phyloP scores from a whole-genome alignment of 192 early-diverging fungal genomes.

The Coemansia sp. region DNA sequence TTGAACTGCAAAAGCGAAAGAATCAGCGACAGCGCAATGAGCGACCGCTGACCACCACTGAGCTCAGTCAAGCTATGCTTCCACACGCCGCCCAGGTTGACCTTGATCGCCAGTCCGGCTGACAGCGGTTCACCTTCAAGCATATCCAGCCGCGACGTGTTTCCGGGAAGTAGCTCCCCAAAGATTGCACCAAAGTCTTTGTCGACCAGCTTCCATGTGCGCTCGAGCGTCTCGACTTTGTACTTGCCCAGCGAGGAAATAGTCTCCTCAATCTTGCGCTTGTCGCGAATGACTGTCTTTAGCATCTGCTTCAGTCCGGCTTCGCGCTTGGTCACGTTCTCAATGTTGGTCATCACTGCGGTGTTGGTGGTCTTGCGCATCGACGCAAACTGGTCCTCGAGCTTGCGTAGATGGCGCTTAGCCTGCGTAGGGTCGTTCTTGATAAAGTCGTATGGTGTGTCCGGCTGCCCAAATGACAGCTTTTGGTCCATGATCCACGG shows the following conservation, averaged over 20 bases:
- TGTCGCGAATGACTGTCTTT: slow-evolving; percentile 85
- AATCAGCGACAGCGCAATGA: slow-evolving; percentile 96
- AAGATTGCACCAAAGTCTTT: slow-evolving; percentile 97
- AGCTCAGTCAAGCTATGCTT: slow-evolving; percentile 95
- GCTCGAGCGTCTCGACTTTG: slow-evolving; percentile 84
- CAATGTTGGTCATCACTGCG: slow-evolving; percentile 95
- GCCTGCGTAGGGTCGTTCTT: slow-evolving; percentile 72
- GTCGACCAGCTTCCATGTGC: slow-evolving; percentile 91
- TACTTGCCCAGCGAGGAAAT: slow-evolving; percentile 84
- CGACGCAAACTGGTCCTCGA: slow-evolving; percentile 74
- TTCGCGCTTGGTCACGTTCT: slow-evolving; percentile 91
- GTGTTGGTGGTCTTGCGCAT: slow-evolving; percentile 87
- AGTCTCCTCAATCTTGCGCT: slow-evolving; percentile 94
- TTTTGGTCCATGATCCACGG: slow-evolving; percentile 91
- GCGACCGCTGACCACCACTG: slow-evolving; percentile 95
- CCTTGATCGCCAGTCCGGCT: slow-evolving; percentile 90
- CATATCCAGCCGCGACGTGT: slow-evolving; percentile 82
- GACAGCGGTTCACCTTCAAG: slow-evolving; percentile 78
- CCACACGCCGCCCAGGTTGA: slow-evolving; percentile 95
- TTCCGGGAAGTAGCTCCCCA: slow-evolving; percentile 89
- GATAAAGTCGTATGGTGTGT: slow-evolving; percentile 83
- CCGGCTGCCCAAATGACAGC: slow-evolving; percentile 83
- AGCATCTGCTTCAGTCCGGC: slow-evolving; percentile 80
- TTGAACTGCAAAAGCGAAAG: slow-evolving; percentile 96
- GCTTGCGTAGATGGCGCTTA: slow-evolving; percentile 70